Conservation (phyloP, 2,329 filamentous ascomycete genomes). For the Dryadomyces quercivorus region DNA sequence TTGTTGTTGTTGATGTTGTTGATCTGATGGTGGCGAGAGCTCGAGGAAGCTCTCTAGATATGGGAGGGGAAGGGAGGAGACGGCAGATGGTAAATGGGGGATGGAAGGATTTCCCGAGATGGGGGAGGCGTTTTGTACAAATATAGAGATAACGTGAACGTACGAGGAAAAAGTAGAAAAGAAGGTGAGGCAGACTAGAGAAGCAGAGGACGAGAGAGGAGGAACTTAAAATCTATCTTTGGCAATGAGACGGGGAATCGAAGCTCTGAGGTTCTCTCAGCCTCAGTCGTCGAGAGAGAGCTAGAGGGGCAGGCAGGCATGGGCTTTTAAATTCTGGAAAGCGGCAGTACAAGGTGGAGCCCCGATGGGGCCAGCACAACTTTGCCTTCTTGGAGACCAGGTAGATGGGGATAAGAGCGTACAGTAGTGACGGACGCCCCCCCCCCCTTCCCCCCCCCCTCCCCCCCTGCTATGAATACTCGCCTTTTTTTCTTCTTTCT, state of each 20-base stretch:
- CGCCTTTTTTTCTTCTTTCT: too few relatives aligned
- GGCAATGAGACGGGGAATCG: constrained; percentile 1
- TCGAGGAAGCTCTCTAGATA: not conserved
- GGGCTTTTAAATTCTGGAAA: constrained; percentile 5
- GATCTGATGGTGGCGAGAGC: not conserved
- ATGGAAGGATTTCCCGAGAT: not conserved
- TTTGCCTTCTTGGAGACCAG: not conserved
- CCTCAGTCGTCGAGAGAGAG: constrained; percentile 6
- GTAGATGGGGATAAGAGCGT: constrained; percentile 1
- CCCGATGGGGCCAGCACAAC: constrained; percentile 1
- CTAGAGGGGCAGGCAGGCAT: constrained; percentile 3
- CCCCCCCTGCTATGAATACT: not conserved
- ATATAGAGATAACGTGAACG: not conserved
- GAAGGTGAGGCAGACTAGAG: constrained; percentile 1
- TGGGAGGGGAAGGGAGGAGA: not conserved
- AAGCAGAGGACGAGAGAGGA: not conserved
- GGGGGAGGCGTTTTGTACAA: not conserved
- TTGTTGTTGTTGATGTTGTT: not conserved
- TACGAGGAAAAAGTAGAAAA: not conserved
- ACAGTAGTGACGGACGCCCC: not conserved
- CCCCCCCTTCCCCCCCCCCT: too few relatives aligned
- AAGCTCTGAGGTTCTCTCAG: constrained; percentile 8
- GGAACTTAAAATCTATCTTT: constrained; percentile 9
- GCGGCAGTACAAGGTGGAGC: constrained; percentile 6
- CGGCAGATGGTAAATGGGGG: not conserved